Evolutionary conservation across 768 basidiomycete genomes (phyloP), one percentile per base, ranked within the genome.

Genomic region (Tubosaeta sp.): DNA sequence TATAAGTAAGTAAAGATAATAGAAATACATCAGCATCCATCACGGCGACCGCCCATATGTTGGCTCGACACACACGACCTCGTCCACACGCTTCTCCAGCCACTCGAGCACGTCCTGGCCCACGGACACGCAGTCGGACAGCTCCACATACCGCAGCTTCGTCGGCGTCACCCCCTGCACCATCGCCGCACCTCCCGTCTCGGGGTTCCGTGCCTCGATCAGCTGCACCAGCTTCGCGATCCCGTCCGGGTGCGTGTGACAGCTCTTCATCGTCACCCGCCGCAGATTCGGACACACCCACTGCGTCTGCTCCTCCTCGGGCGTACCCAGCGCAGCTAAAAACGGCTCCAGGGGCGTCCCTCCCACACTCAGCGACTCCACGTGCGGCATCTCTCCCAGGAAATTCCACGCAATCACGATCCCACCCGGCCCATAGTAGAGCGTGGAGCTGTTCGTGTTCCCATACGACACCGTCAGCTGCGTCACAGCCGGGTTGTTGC

Each of bases 151-250:
- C 59, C 72, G 75, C 57, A 90, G 65, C 60, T 79, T 75, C 55
- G 70, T 70, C 0, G 84, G 84, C 9, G 73, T 69, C n/a, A 76
- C 77, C 0, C 78, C 78, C 26, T 71, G 72, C 42, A 73, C 74
- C 33, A 72, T 67, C 51, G 61, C 49, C 12, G 60, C 64, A 25
- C 63, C 68, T 42, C 68, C 63, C 11, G 64, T 64, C 46, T 74
- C 75, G 0, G 88, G 88, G 62, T 90, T 90, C 47, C 88, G 74
- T 51, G 79, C 78, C 43, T 88, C 85, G 19, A 91, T 76, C 70
- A 88, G 76, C 63, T 81, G 79, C 25, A 91, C 85, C 17, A 90
- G 76, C 68, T 83, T 84, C 46, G 75, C 74, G 25, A 86, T 78
- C 26, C 80, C 82, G 46, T 87, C 86, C 31, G 74, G 75, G 59